phyloP scores from a whole-genome alignment of 306 rosid species.

The Castanospermum australe region DNA sequence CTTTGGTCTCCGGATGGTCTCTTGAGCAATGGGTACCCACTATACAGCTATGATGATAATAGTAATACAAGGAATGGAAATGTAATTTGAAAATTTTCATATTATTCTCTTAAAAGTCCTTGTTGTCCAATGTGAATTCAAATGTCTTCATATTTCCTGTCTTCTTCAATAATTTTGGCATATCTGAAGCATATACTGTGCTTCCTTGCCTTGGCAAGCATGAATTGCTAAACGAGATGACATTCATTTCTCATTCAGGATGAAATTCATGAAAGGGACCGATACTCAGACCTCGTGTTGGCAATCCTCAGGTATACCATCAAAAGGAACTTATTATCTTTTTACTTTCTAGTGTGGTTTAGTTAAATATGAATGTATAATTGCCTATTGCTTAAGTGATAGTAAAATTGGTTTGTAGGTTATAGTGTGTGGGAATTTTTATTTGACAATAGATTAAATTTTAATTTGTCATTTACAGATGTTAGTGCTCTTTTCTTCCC shows the following conservation, averaged over 20 bases:
- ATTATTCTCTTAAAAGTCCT: not conserved
- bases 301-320: conserved; percentile 72
- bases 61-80: not conserved
- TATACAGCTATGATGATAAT: not conserved
- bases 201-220: too few relatives aligned
- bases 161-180: conserved; percentile 6
- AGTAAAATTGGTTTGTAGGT: conserved; percentile 12
- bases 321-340: not conserved
- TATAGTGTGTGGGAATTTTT: not conserved
- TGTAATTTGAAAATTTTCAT: not conserved
- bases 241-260: conserved; percentile 57
- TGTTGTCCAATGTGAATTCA: not conserved
- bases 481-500: not conserved
- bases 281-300: conserved; percentile 82
- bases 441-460: not conserved
- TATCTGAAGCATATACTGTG: conserved; percentile 14
- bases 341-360: conserved; percentile 11
- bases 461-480: not conserved
- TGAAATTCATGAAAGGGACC: conserved; percentile 98
- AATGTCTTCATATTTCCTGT: not conserved
- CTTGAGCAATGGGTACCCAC: conserved; percentile 6
- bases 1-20: conserved; percentile 2
- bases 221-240: conserved; percentile 15
- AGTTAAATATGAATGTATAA: conserved; percentile 10
- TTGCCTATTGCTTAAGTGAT: not conserved